phyloP scores from a whole-genome alignment of 2,329 filamentous ascomycete genomes.

The Paracoccidioides lutzii region DNA sequence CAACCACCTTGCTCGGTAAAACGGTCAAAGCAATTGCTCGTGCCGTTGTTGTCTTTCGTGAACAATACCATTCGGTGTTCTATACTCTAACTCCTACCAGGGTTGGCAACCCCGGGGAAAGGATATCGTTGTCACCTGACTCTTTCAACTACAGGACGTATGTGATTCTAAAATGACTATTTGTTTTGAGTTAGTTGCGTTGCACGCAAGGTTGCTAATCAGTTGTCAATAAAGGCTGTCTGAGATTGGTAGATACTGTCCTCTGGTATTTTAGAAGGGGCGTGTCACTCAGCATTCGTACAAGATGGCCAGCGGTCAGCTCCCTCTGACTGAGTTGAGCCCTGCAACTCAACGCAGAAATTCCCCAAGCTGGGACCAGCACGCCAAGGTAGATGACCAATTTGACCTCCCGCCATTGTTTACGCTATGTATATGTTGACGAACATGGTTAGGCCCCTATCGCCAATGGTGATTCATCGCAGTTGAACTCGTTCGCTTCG shows the following conservation, averaged over 20 bases:
- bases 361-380: slow-evolving; percentile 79
- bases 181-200: neutral
- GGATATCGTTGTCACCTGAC: neutral
- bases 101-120: neutral
- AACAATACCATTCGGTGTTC: neutral
- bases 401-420: slow-evolving; percentile 10
- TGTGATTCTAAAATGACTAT: neutral
- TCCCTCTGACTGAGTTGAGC: slow-evolving; percentile 79
- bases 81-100: neutral
- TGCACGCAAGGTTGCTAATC: neutral
- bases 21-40: neutral
- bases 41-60: neutral
- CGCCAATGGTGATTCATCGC: slow-evolving; percentile 61
- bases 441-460: slow-evolving; percentile 28
- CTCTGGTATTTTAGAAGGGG: neutral
- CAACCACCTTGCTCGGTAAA: neutral
- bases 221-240: neutral
- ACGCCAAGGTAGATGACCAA: slow-evolving; percentile 46
- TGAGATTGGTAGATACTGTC: neutral
- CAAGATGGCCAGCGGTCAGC: slow-evolving; percentile 42
- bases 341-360: slow-evolving; percentile 77
- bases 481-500: slow-evolving; percentile 58
- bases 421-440: neutral
- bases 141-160: neutral
- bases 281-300: neutral